Base-by-base conservation (phyloP, 1,284 basidiomycete genomes). In the Moniliophthora roreri region DNA sequence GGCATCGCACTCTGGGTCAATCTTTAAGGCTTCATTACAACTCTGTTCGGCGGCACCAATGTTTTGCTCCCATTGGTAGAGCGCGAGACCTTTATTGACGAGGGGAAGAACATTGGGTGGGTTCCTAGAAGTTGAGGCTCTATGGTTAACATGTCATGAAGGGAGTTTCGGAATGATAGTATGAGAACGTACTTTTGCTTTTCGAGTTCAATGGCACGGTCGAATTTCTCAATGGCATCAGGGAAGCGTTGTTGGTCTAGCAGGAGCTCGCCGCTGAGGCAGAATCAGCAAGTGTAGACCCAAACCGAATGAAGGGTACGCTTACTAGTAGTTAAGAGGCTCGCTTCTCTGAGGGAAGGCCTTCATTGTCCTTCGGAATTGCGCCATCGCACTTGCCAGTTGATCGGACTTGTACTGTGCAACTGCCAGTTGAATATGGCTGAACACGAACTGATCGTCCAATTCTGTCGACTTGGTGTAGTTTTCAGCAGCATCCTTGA, bases 51-150 rank as follows among this genome's bases (percentile, higher is more conserved):
- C 95, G 0, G 82, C 85, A 2, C 72, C 75, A 51, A 93, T 81
- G 66, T 98, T 94, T 68, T 96, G 91, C 71, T 94, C 93, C 91
- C 91, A 96, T 75, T 98, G 96, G 82, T 90, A 98, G 48, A 98
- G 68, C 0, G 94, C 90, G 23, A 99, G 84, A 18, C 96, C 95
- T 72, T 98, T 98, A 85, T 99, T 99, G 60, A 99, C 95, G 58
- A 97, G 80, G 0, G 96, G 91, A 3, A 96, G 79, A n/a, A 94
- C 93, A 66, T 95, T 96, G 11, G 87, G 84, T 24, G 84, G 20
- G 78, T 71, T 61, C 78, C 83, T 62, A 38, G 34, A 42, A n/a
- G n/a, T 24, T 34, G 53, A 42, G 36, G 28, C 28, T 11, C 28
- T 52, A 24, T 10, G 53, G 16, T 54, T 40, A 49, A 50, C 13